phyloP scores from a whole-genome alignment of 2,329 filamentous ascomycete species.

The Botrytis cinerea region DNA sequence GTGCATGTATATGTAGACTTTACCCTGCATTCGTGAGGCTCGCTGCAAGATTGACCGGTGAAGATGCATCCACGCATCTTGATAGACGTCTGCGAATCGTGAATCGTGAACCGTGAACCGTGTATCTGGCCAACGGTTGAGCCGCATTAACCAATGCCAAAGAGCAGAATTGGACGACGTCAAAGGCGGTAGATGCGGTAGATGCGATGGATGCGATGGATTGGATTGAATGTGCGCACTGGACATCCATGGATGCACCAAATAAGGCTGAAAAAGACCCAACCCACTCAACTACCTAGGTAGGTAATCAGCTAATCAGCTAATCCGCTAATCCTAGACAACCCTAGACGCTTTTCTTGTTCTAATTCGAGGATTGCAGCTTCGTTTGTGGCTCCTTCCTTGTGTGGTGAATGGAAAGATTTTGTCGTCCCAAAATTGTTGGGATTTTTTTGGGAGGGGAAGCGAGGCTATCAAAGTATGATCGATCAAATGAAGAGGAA shows the following conservation, averaged over 20 bases:
- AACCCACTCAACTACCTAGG: neutral
- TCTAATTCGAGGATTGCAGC: neutral
- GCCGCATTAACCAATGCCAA: neutral
- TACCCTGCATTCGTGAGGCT: neutral
- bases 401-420: neutral
- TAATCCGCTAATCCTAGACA: neutral
- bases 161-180: neutral
- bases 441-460: neutral
- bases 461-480: neutral
- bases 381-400: constrained; percentile 9
- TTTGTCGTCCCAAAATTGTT: neutral
- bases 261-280: constrained; percentile 10
- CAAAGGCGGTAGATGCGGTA: neutral
- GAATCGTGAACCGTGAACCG: neutral
- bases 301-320: neutral
- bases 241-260: neutral
- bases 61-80: neutral
- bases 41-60: neutral
- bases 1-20: neutral
- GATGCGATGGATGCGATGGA: neutral
- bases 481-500: neutral
- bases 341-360: neutral
- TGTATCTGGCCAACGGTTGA: neutral
- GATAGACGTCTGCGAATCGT: neutral
- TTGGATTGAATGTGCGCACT: neutral